Conservation (phyloP, 257 asterid species). For the Verbena officinalis region DNA sequence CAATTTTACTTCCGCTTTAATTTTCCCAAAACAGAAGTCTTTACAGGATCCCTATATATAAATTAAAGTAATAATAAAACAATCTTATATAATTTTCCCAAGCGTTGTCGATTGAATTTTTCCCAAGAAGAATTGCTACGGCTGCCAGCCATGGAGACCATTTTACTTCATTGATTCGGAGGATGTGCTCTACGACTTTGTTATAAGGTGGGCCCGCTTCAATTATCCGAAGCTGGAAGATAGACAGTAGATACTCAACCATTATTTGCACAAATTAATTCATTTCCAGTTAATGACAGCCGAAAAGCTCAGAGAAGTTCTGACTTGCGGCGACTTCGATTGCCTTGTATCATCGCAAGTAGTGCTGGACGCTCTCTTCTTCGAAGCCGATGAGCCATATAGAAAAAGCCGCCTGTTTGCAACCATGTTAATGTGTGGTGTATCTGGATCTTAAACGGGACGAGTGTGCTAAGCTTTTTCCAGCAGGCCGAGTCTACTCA, state of each 20-base stretch:
- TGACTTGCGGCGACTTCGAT: conserved; percentile 65
- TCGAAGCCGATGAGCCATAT: conserved; percentile 72
- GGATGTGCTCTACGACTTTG: conserved; percentile 78
- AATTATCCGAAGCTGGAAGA: conserved; percentile 69
- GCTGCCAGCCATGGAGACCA: too few relatives aligned
- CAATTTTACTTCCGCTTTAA: too few relatives aligned
- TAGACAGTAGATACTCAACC: conserved; percentile 58
- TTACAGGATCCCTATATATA: too few relatives aligned
- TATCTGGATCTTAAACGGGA: conserved; percentile 78
- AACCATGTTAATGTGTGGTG: conserved; percentile 73
- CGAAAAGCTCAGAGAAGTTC: conserved; percentile 74
- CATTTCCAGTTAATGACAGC: conserved; percentile 89
- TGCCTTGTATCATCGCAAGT: conserved; percentile 57
- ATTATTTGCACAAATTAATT: conserved; percentile 56
- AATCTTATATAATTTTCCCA: too few relatives aligned
- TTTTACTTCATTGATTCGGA: too few relatives aligned
- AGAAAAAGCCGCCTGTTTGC: conserved; percentile 57
- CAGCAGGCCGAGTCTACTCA: conserved; percentile 67
- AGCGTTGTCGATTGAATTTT: too few relatives aligned
- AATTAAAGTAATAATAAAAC: too few relatives aligned
- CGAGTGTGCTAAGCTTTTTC: conserved; percentile 67
- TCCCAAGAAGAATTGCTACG: too few relatives aligned
- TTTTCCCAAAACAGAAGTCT: too few relatives aligned
- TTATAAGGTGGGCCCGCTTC: conserved; percentile 75
- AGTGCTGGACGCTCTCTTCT: conserved; percentile 80